Conservation (phyloP, 495 filamentous ascomycete genomes). For the Penicillium argentinense region DNA sequence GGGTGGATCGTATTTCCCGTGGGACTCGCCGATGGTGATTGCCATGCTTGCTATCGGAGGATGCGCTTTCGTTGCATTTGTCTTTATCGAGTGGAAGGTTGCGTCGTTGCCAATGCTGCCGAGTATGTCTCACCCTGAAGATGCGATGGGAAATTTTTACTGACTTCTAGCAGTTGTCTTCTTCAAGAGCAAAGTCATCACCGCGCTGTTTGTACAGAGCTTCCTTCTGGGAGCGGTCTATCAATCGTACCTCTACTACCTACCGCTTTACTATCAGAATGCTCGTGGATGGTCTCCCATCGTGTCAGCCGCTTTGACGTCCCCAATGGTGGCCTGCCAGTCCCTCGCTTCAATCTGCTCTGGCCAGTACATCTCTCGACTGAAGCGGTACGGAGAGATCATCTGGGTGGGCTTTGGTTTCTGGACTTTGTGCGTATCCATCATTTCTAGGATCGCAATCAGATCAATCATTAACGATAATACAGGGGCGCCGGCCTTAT, state of each 20-base stretch:
- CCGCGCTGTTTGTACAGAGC: slow-evolving; percentile 56
- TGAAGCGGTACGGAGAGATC: slow-evolving; percentile 56
- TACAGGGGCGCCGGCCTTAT: slow-evolving; percentile 53
- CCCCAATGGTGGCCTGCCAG: slow-evolving; percentile 55
- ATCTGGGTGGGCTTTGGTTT: slow-evolving; percentile 55
- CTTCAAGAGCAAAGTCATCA: slow-evolving; percentile 54
- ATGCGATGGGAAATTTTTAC: background rate
- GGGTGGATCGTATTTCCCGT: slow-evolving; percentile 59
- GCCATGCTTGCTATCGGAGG: slow-evolving; percentile 58
- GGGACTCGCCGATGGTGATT: slow-evolving; percentile 62
- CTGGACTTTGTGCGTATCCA: slow-evolving; percentile 48
- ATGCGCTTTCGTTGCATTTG: slow-evolving; percentile 46
- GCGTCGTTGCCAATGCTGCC: slow-evolving; percentile 61
- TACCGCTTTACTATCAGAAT: slow-evolving; percentile 56
- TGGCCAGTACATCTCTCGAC: slow-evolving; percentile 57
- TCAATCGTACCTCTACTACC: slow-evolving; percentile 54
- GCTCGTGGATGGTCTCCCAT: slow-evolving; percentile 51
- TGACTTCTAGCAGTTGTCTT: slow-evolving; percentile 43
- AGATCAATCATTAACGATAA: no score
- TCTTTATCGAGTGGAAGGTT: slow-evolving; percentile 58
- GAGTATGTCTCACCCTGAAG: slow-evolving; percentile 33
- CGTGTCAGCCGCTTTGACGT: slow-evolving; percentile 48
- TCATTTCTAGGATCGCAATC: background rate
- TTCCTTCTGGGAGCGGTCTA: slow-evolving; percentile 61
- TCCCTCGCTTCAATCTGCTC: slow-evolving; percentile 51